Base-by-base conservation (phyloP, 139 green algal species). In the Chlorella sp. region DNA sequence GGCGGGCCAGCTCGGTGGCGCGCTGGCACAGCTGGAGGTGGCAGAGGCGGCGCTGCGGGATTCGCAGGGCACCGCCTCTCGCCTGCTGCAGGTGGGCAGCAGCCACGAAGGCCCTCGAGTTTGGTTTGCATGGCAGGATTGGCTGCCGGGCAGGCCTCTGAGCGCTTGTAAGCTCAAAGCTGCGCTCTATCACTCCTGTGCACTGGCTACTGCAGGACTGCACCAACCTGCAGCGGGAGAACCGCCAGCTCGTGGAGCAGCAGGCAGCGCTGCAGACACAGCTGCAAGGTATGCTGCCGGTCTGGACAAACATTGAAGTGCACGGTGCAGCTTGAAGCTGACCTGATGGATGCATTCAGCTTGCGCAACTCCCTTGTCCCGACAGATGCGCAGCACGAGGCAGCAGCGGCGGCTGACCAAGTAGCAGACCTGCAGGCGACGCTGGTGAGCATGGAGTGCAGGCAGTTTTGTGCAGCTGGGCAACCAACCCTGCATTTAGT, bases 31-130 rank as follows among this genome's bases (percentile, higher is more conserved):
- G 70, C 56, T 86, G 56, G 81, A 86, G 70, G 81, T 86, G 34
- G 81, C 81, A 44, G 81, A 86, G 57, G 69, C 68, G 7, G 81
- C 81, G 26, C 81, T 86, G 56, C 70, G 81, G 3, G 81, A 86
- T 56, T 81, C 69, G 1, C 81, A 80, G 56, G 81, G 39, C 69
- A 86, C 81, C 5, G 81, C 70, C 16, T 67, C 69, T 0, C 69
- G 81, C 23, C 81, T 86, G 57, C 81, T 86, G 25, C 76, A 81
- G 74, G 74, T 81, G 17, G 12, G 64, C 64, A 39, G 15, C 2
- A n/a, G n/a, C n/a, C n/a, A n/a, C n/a, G n/a, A n/a, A n/a, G n/a
- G n/a, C n/a, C n/a, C n/a, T n/a, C n/a, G n/a, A n/a, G n/a, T n/a
- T n/a, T n/a, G n/a, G n/a, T n/a, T n/a, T n/a, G n/a, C n/a, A n/a